Conservation (phyloP, 2,329 filamentous ascomycete species). For the Cladosporium sp. region DNA sequence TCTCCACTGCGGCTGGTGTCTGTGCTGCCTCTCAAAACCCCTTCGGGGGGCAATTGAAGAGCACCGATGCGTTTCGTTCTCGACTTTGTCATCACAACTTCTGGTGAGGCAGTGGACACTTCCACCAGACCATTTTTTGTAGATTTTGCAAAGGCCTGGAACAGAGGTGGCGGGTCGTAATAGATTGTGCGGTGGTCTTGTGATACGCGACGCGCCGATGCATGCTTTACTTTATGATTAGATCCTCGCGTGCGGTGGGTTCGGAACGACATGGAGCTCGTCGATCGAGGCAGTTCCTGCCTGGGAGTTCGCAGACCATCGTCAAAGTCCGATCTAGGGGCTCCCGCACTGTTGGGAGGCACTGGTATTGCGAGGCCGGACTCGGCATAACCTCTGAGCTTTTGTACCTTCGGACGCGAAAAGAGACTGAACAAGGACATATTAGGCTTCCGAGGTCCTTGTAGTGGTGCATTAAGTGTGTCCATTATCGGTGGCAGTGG, state of each 20-base stretch:
- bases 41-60: neutral
- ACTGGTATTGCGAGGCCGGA: conserved; percentile 30
- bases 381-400: conserved; percentile 43
- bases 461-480: neutral
- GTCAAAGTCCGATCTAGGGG: conserved; percentile 11
- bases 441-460: conserved; percentile 25
- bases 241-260: neutral
- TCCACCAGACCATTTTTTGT: conserved; percentile 69
- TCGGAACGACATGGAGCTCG: conserved; percentile 13
- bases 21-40: conserved; percentile 10
- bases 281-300: neutral
- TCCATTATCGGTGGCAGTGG: neutral
- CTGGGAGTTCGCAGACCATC: conserved; percentile 8
- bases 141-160: conserved; percentile 81
- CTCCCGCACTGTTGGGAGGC: conserved; percentile 10
- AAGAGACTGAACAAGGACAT: conserved; percentile 50
- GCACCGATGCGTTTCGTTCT: conserved; percentile 7
- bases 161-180: conserved; percentile 63
- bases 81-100: conserved; percentile 40
- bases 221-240: neutral
- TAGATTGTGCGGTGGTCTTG: conserved; percentile 9
- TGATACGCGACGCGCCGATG: neutral
- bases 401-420: conserved; percentile 47
- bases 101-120: conserved; percentile 61
- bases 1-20: conserved; percentile 15